Evolutionary conservation across 202 grass and related monocot species (phyloP), one percentile per base, ranked within the genome.

Genomic region (Carex arenaria): DNA sequence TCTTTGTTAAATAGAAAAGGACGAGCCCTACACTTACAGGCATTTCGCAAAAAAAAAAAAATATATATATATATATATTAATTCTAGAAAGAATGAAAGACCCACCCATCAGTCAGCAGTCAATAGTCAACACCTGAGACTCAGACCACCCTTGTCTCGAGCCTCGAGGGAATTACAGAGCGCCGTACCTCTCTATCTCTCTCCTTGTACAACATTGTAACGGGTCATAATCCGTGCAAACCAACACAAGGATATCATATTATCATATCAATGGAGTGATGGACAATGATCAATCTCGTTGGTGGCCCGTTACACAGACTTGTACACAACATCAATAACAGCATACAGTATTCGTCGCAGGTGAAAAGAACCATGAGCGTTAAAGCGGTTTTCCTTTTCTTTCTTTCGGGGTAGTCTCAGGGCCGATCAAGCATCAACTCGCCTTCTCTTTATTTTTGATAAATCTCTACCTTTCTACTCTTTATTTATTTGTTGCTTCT

Each of bases 391-490:
- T 75, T 59, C 36, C 52, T 11, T 64, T 26, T 26, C 0, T 26
- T 26, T 26, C 26, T 26, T 26, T 26, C 26, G 1, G 26, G 26
- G 26, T 26, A 1, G 26, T 0, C 26, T 64, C 69, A 74, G 15
- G 43, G 4, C 43, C 4, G 5, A 74, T 3, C 34, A 4, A 36
- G 49, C 30, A 78, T 36, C 22, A 15, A 52, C 13, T 32, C 73
- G 73, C 5, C 11, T 74, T 69, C 66, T 69, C 65, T n/a, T n/a
- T n/a, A n/a, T n/a, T n/a, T n/a, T n/a, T n/a, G n/a, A 45, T 69
- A 40, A 70, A 45, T 17, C 70, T 74, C 71, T 7, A 60, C 64
- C 31, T 36, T 31, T 53, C 5, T 54, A 2, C 19, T n/a, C n/a
- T n/a, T n/a, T 74, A 8, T 53, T 56, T 4, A 0, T 36, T 5